These are phyloP conservation scores for Phytophthora sp. DNA, from an alignment of 352 stramenopile species.

Conservation along the genomic window DNA sequence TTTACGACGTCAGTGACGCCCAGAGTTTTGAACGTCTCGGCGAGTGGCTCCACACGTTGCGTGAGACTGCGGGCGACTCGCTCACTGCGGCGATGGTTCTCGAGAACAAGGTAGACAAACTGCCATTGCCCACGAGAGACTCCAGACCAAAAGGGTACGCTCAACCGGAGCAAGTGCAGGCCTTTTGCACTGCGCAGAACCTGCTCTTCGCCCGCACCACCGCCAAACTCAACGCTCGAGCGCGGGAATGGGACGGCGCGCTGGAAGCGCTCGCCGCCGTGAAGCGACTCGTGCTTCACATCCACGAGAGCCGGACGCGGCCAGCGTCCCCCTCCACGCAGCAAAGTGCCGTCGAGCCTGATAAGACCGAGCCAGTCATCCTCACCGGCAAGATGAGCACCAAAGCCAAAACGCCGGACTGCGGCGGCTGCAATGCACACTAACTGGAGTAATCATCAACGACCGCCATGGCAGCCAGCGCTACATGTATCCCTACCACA, in stretches of 20 bases:
- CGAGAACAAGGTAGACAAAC: constrained; percentile 92
- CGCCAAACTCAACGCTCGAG: constrained; percentile 65
- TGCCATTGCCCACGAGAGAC: constrained; percentile 18
- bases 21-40: constrained; percentile 87
- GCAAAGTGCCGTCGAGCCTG: neutral
- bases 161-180: constrained; percentile 43
- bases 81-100: constrained; percentile 88
- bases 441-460: constrained; percentile 7
- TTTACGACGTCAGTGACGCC: constrained; percentile 91
- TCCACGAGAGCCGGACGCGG: constrained; percentile 46
- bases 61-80: constrained; percentile 83
- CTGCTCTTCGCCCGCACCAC: constrained; percentile 71
- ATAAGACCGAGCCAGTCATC: constrained; percentile 13
- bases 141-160: constrained; percentile 43
- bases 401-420: constrained; percentile 15
- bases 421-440: constrained; percentile 19
- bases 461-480: no score
- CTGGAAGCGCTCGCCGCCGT: constrained; percentile 58
- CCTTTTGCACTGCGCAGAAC: constrained; percentile 61
- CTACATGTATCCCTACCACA: no score
- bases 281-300: constrained; percentile 59
- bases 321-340: neutral
- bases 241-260: constrained; percentile 62
- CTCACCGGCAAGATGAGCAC: constrained; percentile 4
- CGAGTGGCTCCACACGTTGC: constrained; percentile 90